These are phyloP conservation scores for Aspergillus pseudoterreus DNA, from an alignment of 2,329 filamentous ascomycete species.

Conservation along the genomic window DNA sequence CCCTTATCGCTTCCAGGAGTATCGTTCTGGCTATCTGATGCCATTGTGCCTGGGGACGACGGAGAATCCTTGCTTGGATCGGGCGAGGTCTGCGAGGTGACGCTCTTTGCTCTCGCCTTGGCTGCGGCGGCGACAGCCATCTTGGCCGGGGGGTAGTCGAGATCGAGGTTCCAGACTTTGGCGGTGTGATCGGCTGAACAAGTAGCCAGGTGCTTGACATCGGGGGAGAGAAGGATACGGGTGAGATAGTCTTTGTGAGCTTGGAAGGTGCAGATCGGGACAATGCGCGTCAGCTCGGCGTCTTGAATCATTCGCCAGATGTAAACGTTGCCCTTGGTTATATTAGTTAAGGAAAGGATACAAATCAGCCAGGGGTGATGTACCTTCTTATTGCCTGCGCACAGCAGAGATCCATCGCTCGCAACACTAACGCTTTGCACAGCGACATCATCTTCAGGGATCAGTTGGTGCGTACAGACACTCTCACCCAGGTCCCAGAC, in stretches of 20 bases:
- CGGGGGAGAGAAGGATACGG: constrained; percentile 83
- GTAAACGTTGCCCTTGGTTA: constrained; percentile 80
- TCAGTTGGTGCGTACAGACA: constrained; percentile 91
- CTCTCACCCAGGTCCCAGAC: constrained; percentile 98
- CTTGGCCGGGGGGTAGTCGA: constrained; percentile 49
- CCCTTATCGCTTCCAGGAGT: constrained; percentile 20
- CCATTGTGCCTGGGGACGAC: constrained; percentile 14
- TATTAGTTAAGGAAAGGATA: not conserved
- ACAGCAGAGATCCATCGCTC: constrained; percentile 86
- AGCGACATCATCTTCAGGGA: constrained; percentile 91
- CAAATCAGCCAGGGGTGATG: not conserved
- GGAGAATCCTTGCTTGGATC: constrained; percentile 9
- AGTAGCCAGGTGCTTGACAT: constrained; percentile 90
- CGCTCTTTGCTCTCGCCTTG: constrained; percentile 16
- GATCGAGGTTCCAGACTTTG: constrained; percentile 92
- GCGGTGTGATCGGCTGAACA: constrained; percentile 92
- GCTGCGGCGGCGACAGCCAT: constrained; percentile 23
- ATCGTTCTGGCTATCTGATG: constrained; percentile 16
- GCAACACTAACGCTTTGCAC: constrained; percentile 95
- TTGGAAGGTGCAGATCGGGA: constrained; percentile 83
- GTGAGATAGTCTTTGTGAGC: constrained; percentile 93
- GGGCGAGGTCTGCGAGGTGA: not conserved
- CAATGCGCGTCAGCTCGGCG: constrained; percentile 74
- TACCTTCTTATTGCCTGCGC: constrained; percentile 88
- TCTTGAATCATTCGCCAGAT: constrained; percentile 91